Evolutionary conservation across 768 basidiomycete species (phyloP), one percentile per base, ranked within the genome.

Genomic region (Trichaptum fuscoviolaceum): DNA sequence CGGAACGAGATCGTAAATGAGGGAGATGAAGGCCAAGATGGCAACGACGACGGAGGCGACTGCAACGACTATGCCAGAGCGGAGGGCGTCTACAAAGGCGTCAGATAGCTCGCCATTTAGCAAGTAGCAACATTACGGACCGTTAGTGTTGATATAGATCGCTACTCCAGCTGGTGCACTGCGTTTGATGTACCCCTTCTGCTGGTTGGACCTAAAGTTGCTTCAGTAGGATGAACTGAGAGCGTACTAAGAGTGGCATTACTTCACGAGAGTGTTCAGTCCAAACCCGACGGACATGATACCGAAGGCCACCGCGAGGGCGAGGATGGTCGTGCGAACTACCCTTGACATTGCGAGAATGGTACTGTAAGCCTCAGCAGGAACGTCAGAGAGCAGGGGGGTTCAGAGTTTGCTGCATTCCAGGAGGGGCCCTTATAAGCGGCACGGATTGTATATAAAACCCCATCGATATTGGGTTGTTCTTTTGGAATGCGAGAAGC

Each of bases 1-100:
- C 42, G 42, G 62, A 63, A 75, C 68, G 68, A 75, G 26, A 62
- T 74, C 57, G 23, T 75, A 70, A 34, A 74, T 26, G 63, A 70
- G 64, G 65, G 73, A 72, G 69, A 75, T 63, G 66, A 73, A 67
- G 35, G 70, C 74, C 58, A 81, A 68, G 34, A 77, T 58, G 23
- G 76, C 66, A 34, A 80, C 73, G 63, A 80, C 64, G 25, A 76
- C 76, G 63, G 75, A 76, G 63, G 79, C 74, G 20, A 71, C 70
- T 7, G 79, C 76, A 67, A 77, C 67, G 20, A 81, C 77, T 1
- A 75, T 71, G 1, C 81, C 83, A 15, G 76, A 73, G 35, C 71
- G 69, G 68, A 76, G 79, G 25, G 81, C 77, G 62, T 82, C 83
- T 85, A 15, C n/a, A 34, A 24, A 20, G 42, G 42, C 4, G 63